Base-by-base conservation (phyloP, 2,329 filamentous ascomycete species). In the Balansia obtecta region DNA sequence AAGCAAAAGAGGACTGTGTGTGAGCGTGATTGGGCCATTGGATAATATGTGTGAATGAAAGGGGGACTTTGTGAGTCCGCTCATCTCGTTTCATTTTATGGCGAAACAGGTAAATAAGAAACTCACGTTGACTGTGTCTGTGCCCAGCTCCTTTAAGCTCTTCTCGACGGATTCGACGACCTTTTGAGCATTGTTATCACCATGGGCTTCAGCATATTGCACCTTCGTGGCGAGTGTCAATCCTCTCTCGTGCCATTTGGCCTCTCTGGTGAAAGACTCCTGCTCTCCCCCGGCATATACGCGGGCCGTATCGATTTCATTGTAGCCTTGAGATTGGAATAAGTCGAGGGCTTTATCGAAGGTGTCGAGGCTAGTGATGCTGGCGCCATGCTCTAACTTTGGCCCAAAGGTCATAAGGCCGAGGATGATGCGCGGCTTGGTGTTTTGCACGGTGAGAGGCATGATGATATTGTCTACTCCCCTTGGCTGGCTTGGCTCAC, bases 371-470 rank as follows among this genome's bases (percentile, higher is more conserved):
- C 74, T 70, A 10, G 86, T 90, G 61, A 95, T 82, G 44, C 88
- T 82, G 43, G 84, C 86, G 37, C 86, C 87, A 12, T 62, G 58
- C 12, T 63, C 57, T 52, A 75, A 73, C 51, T 79, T 77, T 2
- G 86, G 80, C 32, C 85, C 86, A 70, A 88, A 89, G 62, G 85
- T 90, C 88, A 94, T 93, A 50, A 89, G 75, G 56, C 88, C 88
- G 39, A 95, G 80, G 72, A 95, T 88, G 60, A 88, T 73, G 55
- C 85, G 79, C 55, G 83, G 76, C 57, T 80, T 84, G 50, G 63
- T 60, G 34, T 62, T 64, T 45, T 67, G 64, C 13, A 61, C 63
- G 56, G 74, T 57, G 53, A 75, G 70, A 61, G 73, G 70, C 73
- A 76, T 76, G 32, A n/a, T 56, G 33, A 6, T 37, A 9, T 37